Evolutionary conservation across 208 protist species (phyloP).

Genomic region (Wallacemonas rigidus): DNA sequence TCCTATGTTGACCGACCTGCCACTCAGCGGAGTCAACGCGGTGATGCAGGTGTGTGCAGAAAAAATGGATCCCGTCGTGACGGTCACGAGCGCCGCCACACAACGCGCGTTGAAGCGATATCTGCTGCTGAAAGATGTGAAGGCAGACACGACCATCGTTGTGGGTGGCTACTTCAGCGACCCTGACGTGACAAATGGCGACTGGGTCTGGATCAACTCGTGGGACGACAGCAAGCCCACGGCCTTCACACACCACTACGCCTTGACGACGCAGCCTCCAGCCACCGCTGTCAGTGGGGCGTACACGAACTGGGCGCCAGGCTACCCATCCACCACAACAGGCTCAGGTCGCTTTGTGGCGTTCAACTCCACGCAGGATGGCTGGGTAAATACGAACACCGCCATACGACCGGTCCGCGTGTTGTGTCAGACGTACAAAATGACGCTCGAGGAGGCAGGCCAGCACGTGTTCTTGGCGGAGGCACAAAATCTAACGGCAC

Average conservation of each 20-base stretch:
- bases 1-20: not conserved
- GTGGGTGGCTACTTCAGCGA: conserved; percentile 4
- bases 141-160: not conserved
- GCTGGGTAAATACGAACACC: not conserved
- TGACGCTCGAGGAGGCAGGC: not conserved
- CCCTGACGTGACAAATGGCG: not conserved
- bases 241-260: not conserved
- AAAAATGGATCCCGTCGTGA: conserved; percentile 5
- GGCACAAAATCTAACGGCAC: not conserved
- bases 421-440: not conserved
- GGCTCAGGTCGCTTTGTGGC: conserved; percentile 4
- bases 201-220: conserved; percentile 1
- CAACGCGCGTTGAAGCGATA: conserved; percentile 8
- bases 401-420: not conserved
- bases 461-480: not conserved
- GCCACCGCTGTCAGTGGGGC: not conserved
- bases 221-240: conserved; percentile 1
- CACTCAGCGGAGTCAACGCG: not conserved
- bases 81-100: not conserved
- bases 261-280: not conserved
- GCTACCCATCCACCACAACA: not conserved
- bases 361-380: not conserved
- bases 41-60: conserved; percentile 8
- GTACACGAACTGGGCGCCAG: conserved; percentile 13
- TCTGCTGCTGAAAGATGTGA: not conserved